Percentiles rank a stretch among this genome's conserved stretches.
phyloP scores from a whole-genome alignment of 169 alveolate genomes.

The Plasmodium malariae region DNA sequence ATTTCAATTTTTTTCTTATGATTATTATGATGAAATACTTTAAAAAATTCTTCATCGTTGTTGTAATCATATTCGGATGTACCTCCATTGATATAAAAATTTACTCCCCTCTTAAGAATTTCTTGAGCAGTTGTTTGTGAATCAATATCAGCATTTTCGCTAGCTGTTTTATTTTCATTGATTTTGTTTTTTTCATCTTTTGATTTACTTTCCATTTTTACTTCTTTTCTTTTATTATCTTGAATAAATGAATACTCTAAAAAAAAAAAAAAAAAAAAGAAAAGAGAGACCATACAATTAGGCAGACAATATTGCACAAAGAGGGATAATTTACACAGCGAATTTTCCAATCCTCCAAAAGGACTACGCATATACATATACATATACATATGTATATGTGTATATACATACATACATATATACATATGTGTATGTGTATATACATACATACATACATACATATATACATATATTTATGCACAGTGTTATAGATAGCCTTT shows the following conservation, averaged over 20 bases:
- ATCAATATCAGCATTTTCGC: not conserved
- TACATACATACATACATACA: too few species aligned
- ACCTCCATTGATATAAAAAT: constrained; percentile 49
- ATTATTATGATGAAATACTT: constrained; percentile 18
- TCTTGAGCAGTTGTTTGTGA: constrained; percentile 23
- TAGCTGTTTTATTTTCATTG: not conserved
- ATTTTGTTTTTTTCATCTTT: not conserved
- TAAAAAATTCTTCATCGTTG: constrained; percentile 62
- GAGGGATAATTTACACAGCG: not conserved
- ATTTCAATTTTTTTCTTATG: constrained; percentile 8
- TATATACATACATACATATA: not conserved
- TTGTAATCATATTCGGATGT: constrained; percentile 24
- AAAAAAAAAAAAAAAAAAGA: not conserved
- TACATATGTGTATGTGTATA: too few species aligned
- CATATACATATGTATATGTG: not conserved
- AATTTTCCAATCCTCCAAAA: not conserved
- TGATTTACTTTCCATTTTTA: not conserved
- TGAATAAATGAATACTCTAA: constrained; percentile 39
- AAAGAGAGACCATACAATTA: not conserved
- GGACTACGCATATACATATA: not conserved
- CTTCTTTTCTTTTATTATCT: not conserved
- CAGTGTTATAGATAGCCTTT: not conserved
- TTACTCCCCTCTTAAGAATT: constrained; percentile 33
- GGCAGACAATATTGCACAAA: too few species aligned
- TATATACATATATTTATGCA: not conserved